phyloP scores from a whole-genome alignment of 192 early-diverging fungal genomes.

The Coemansia sp. region DNA sequence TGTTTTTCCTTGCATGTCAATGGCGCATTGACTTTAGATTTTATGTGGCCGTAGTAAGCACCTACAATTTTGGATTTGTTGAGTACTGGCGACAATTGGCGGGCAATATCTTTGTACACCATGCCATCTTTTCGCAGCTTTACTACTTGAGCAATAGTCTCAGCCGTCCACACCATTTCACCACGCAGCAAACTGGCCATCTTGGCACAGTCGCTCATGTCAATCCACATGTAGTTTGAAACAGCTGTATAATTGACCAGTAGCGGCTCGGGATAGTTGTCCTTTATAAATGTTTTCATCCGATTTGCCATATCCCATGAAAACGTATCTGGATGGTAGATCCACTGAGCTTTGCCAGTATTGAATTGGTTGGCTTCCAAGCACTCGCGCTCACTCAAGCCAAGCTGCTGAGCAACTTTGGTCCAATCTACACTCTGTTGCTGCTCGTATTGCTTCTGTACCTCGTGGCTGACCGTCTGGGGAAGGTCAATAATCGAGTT shows the following conservation, averaged over 20 bases:
- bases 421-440: constrained; percentile 6
- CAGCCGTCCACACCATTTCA: constrained; percentile 14
- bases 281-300: constrained; percentile 19
- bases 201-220: constrained; percentile 5
- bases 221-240: constrained; percentile 31
- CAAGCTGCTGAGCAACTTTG: not conserved
- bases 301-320: constrained; percentile 10
- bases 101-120: constrained; percentile 12
- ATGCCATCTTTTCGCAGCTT: constrained; percentile 9
- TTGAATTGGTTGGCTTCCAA: constrained; percentile 9
- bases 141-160: not conserved
- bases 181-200: constrained; percentile 11
- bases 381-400: not conserved
- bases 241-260: constrained; percentile 12
- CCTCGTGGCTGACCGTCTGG: not conserved
- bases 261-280: constrained; percentile 12
- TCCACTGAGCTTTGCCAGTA: constrained; percentile 10
- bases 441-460: not conserved
- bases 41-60: not conserved
- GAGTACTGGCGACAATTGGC: constrained; percentile 7
- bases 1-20: not conserved
- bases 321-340: constrained; percentile 12
- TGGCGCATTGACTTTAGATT: not conserved
- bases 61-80: not conserved
- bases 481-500: not conserved